Base-by-base conservation (phyloP, 2,329 filamentous ascomycete species). In the Aspergillus versicolor region DNA sequence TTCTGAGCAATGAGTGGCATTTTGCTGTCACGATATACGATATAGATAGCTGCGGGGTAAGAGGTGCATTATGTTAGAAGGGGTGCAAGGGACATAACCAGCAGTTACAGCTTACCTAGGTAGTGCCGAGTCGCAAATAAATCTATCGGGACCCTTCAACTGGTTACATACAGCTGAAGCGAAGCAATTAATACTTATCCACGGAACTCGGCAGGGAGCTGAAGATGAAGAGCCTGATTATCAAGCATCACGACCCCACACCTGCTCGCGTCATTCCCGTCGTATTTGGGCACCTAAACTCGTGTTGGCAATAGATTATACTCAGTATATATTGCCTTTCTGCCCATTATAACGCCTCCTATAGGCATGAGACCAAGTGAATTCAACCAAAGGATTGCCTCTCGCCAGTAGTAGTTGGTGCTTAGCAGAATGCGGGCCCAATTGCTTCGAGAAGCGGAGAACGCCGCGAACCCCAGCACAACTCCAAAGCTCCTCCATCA, bases 1-100 rank as follows among this genome's bases (percentile, higher is more conserved):
- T 68, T 73, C 57, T 74, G 73, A 34, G 65, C 69, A 45, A 76
- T 57, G 30, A 76, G 66, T 64, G 72, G 72, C 74, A 76, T 76
- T 17, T 49, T 58, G 21, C 45, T n/a, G 48, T n/a, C 27, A 5
- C 37, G 13, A 54, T 32, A 40, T 43, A 5, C 37, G 13, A 54
- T 32, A 40, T 43, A 15, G 7, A 24, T 34, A 17, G 19, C 34
- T 57, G 54, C 43, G 49, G 49, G 54, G 42, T 47, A 45, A 37
- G 27, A 54, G 17, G 24, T 4, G 37, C n/a, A 12, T 51, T 51
- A n/a, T 17, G 24, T 41, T 19, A 42, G 34, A 7, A 30, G 7
- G 11, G 27, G 27, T 9, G 24, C 11, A 30, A 30, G 13, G 37
- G 19, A 42, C 24, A 38, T 32, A 27, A 8, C 40, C 19, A 44